Evolutionary conservation across 1,139 yeast species (phyloP).

Genomic region (Geotrichum fermentans): DNA sequence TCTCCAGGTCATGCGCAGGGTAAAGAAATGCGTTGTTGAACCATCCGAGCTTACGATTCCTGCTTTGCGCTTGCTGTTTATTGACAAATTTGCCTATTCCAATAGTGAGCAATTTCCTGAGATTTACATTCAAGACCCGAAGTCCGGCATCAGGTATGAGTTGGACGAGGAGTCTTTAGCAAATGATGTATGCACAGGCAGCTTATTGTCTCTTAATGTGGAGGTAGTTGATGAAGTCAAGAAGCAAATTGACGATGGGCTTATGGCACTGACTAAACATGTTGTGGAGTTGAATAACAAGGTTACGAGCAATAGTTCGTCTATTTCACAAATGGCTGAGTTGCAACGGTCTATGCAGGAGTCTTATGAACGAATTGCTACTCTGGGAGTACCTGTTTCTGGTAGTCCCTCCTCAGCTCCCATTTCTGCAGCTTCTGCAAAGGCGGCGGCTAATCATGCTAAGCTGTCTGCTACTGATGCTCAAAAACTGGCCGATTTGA

Average conservation of each 20-base stretch:
- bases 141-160: constrained; percentile 63
- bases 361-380: constrained; percentile 6
- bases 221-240: constrained; percentile 36
- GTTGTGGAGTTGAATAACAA: constrained; percentile 39
- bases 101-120: constrained; percentile 68
- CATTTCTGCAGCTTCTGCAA: not conserved
- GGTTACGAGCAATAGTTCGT: constrained; percentile 36
- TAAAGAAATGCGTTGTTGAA: constrained; percentile 55
- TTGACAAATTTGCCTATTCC: constrained; percentile 74
- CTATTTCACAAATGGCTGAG: constrained; percentile 23
- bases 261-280: constrained; percentile 31
- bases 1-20: constrained; percentile 52
- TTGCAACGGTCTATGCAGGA: constrained; percentile 16
- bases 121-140: constrained; percentile 66
- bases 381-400: not conserved
- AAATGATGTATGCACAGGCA: constrained; percentile 54
- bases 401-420: not conserved
- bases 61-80: constrained; percentile 65
- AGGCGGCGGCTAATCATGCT: not conserved
- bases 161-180: constrained; percentile 62
- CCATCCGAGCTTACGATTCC: constrained; percentile 54
- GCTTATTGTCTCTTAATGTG: constrained; percentile 54
- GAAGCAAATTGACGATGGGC: constrained; percentile 35
- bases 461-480: constrained; percentile 22
- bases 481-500: constrained; percentile 40